Evolutionary conservation across 202 grass and related monocot genomes (phyloP), one percentile per base, ranked within the genome.

Genomic region (Panicum virgatum): DNA sequence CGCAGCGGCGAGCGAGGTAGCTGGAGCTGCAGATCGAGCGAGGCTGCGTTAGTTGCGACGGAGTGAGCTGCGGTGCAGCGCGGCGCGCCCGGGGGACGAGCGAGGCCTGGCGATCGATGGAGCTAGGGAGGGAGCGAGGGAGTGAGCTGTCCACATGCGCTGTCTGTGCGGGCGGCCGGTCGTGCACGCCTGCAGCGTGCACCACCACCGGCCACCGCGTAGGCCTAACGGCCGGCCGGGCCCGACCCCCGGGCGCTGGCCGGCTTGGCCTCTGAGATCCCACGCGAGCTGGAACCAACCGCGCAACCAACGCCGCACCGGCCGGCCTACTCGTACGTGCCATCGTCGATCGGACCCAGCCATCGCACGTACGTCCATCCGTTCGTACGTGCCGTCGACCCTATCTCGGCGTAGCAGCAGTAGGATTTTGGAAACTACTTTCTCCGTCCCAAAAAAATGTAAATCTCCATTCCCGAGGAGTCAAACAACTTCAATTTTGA

Each of bases 101-200:
- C 44, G 51, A 19, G 51, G 6, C 32, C 32, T 34, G 32, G 3
- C 32, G 32, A 34, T 9, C 2, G 39, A 23, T 5, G 8, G 20
- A 13, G n/a, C n/a, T n/a, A n/a, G 32, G 32, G 32, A 34, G 32
- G 30, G 30, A 43, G 9, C 2, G 42, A 43, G 42, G 65, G n/a
- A 77, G 79, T 57, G 74, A 77, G 59, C 71, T 39, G 47, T 32
- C 73, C 88, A 86, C 88, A 89, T 89, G 88, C 73, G 73, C 78
- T 88, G 75, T 80, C 78, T 47, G 25, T 27, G 68, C 45, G 18
- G 7, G 4, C 27, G 58, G 2, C 60, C 29, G 9, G 19, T n/a
- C n/a, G n/a, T n/a, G 37, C 88, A 72, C 83, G 88, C 83, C 53
- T 47, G 69, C 68, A 36, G 86, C 77, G 61, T 89, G 87, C 72